phyloP scores from a whole-genome alignment of 2,329 filamentous ascomycete genomes.

The Fusarium camptoceras region DNA sequence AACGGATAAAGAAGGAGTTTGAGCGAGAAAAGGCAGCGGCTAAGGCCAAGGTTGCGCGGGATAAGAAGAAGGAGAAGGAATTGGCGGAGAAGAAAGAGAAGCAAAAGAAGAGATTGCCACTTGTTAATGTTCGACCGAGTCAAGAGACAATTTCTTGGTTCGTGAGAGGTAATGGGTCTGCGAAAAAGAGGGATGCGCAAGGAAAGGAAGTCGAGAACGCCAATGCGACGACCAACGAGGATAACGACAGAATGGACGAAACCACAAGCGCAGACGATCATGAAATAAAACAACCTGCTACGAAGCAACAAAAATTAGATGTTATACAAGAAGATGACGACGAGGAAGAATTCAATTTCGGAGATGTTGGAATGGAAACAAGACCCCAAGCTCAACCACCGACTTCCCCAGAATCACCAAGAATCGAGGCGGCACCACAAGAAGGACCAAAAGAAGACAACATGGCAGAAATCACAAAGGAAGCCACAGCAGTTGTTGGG shows the following conservation, averaged over 20 bases:
- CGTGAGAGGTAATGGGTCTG: slow-evolving; percentile 52
- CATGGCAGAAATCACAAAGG: background rate
- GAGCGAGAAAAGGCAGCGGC: slow-evolving; percentile 62
- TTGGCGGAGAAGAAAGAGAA: slow-evolving; percentile 61
- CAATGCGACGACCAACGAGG: slow-evolving; percentile 4
- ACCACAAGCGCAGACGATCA: background rate
- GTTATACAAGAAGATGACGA: slow-evolving; percentile 31
- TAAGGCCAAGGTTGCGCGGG: slow-evolving; percentile 62
- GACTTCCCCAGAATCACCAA: background rate
- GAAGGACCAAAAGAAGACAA: background rate
- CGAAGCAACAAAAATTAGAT: slow-evolving; percentile 21
- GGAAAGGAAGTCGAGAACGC: slow-evolving; percentile 34
- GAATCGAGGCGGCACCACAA: background rate
- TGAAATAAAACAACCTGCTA: background rate
- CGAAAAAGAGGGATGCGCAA: slow-evolving; percentile 48
- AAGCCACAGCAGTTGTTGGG: background rate
- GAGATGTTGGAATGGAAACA: background rate
- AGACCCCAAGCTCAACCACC: background rate
- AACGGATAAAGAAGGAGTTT: slow-evolving; percentile 64
- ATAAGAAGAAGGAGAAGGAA: slow-evolving; percentile 68
- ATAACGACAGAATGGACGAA: background rate
- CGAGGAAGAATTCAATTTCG: slow-evolving; percentile 13
- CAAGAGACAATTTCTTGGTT: slow-evolving; percentile 69
- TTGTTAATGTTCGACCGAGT: slow-evolving; percentile 66
- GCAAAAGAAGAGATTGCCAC: slow-evolving; percentile 64